phyloP scores from a whole-genome alignment of 805 yeast genomes.

The Teunomyces tritomae region DNA sequence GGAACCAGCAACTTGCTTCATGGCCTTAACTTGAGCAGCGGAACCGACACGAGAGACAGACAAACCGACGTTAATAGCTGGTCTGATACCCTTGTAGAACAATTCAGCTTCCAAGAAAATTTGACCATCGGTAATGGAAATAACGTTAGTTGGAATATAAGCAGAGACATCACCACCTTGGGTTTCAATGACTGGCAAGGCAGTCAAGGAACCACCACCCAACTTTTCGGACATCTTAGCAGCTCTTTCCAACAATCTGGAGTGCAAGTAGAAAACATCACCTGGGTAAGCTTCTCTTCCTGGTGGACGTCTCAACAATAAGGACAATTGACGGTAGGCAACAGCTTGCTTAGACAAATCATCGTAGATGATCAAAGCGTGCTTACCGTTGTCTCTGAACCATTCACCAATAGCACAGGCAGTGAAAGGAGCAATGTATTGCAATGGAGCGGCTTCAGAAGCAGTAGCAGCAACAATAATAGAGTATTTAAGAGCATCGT shows the following conservation, averaged over 20 bases:
- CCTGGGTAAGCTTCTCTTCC: conserved; percentile 98
- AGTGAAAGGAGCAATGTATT: conserved; percentile 99
- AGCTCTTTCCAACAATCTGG: conserved; percentile 94
- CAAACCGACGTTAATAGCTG: conserved; percentile 99
- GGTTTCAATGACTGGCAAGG: conserved; percentile 95
- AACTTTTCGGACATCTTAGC: conserved; percentile 89
- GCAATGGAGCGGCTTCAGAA: conserved; percentile 99
- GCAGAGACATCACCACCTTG: conserved; percentile 99
- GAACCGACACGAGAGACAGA: conserved; percentile 99
- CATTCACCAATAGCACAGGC: conserved; percentile 99
- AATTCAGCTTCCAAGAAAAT: conserved; percentile 98
- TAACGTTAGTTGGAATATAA: conserved; percentile 96
- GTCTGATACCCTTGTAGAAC: conserved; percentile 99
- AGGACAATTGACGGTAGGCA: conserved; percentile 99
- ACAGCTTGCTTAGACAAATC: conserved; percentile 99
- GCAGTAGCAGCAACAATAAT: conserved; percentile 99
- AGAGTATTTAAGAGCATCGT: conserved; percentile 96
- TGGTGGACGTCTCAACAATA: conserved; percentile 95
- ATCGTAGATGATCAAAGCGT: conserved; percentile 95
- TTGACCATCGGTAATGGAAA: conserved; percentile 97
- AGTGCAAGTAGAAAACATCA: conserved; percentile 94
- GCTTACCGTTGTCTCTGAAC: conserved; percentile 99
- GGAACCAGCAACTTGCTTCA: conserved; percentile 99
- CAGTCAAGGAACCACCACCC: conserved; percentile 95
- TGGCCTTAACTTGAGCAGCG: conserved; percentile 99